These are phyloP conservation scores for Linnemannia zychae DNA, from an alignment of 192 early-diverging fungal genomes.

Conservation along the genomic window DNA sequence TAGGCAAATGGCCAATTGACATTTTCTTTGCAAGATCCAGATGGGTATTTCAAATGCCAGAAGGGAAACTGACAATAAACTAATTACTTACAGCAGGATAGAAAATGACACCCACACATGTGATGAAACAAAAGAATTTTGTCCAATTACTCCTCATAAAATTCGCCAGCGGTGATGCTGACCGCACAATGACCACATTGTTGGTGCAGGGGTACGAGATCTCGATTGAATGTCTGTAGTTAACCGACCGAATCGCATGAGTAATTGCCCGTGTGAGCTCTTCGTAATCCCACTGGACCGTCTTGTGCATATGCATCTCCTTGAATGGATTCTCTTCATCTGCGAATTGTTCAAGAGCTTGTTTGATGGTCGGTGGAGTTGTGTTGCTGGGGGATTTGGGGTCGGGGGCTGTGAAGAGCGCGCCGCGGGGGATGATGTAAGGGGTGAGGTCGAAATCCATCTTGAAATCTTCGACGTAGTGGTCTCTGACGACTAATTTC, in stretches of 20 bases:
- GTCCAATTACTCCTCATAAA: conserved; percentile 50
- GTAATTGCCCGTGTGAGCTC: conserved; percentile 53
- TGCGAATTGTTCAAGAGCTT: conserved; percentile 51
- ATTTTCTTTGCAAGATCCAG: not conserved
- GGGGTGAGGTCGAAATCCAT: conserved; percentile 54
- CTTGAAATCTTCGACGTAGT: conserved; percentile 46
- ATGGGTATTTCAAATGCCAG: no score
- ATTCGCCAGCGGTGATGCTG: conserved; percentile 30
- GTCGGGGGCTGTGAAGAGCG: conserved; percentile 22
- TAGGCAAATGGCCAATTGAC: not conserved
- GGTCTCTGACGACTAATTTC: not conserved
- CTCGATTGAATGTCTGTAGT: conserved; percentile 34
- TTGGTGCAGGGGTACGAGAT: conserved; percentile 51
- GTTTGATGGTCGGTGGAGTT: conserved; percentile 19
- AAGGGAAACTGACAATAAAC: not conserved
- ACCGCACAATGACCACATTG: conserved; percentile 44
- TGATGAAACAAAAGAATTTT: conserved; percentile 44
- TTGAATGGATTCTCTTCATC: conserved; percentile 56
- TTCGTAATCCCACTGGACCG: conserved; percentile 52
- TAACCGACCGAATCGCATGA: conserved; percentile 38
- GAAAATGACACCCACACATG: conserved; percentile 46
- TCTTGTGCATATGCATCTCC: conserved; percentile 57
- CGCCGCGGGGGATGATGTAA: conserved; percentile 38
- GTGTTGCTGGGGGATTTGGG: conserved; percentile 40
- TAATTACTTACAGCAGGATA: conserved; percentile 38